phyloP scores from a whole-genome alignment of 2,329 filamentous ascomycete species.

The Calonectria montana region DNA sequence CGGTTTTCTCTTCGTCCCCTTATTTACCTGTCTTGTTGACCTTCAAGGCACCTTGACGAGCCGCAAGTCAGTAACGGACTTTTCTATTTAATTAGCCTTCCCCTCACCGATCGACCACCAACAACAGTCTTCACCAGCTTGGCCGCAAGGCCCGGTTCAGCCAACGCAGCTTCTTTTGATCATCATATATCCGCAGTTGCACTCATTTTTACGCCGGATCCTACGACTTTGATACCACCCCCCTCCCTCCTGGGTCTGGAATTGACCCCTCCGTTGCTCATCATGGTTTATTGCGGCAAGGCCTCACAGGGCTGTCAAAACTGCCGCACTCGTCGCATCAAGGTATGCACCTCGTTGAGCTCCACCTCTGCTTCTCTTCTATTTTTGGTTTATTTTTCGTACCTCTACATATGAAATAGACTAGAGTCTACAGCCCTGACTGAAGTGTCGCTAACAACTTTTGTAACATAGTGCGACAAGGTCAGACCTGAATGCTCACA shows the following conservation, averaged over 20 bases:
- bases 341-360: constrained; percentile 53
- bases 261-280: constrained; percentile 9
- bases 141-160: background rate
- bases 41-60: constrained; percentile 20
- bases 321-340: constrained; percentile 66
- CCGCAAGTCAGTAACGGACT: background rate
- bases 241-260: background rate
- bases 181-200: background rate
- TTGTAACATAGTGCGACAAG: constrained; percentile 67
- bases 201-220: background rate
- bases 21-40: constrained; percentile 9
- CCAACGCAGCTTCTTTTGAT: background rate
- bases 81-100: constrained; percentile 14
- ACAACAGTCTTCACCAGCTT: background rate
- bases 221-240: background rate
- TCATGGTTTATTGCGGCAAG: constrained; percentile 68
- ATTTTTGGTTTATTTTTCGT: background rate
- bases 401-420: background rate
- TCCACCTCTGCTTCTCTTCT: background rate
- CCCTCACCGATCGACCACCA: constrained; percentile 17
- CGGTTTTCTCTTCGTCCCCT: constrained; percentile 20
- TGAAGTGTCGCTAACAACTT: constrained; percentile 22
- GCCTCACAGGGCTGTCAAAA: constrained; percentile 66
- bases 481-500: constrained; percentile 70
- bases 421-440: background rate